phyloP scores from a whole-genome alignment of 768 basidiomycete species.

The Neoboletus magnificus region DNA sequence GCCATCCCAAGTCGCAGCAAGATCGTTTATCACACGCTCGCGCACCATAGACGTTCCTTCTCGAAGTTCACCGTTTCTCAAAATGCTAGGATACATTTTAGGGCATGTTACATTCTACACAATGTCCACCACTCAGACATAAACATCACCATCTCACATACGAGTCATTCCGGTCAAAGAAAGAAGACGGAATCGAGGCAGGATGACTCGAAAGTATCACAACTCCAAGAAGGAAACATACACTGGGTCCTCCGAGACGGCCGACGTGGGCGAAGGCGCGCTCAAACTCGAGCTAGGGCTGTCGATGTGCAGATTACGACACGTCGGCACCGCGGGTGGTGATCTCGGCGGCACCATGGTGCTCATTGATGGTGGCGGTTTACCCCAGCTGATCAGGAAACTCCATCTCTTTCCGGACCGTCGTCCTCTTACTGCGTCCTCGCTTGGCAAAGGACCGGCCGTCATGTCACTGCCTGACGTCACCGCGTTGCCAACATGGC shows the following conservation, averaged over 20 bases:
- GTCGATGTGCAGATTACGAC: not conserved
- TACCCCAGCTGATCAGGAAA: slow-evolving; percentile 4
- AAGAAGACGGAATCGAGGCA: not conserved
- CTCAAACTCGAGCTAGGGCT: not conserved
- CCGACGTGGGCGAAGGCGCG: not conserved
- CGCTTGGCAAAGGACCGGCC: not conserved
- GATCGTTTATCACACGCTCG: too few relatives aligned
- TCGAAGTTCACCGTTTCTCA: too few relatives aligned
- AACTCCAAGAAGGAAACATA: slow-evolving; percentile 28
- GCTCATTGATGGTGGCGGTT: not conserved
- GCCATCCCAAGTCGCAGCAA: too few relatives aligned
- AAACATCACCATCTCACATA: not conserved
- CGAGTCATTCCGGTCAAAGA: not conserved
- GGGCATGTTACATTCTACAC: not conserved
- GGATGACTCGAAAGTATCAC: not conserved
- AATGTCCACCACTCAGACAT: not conserved
- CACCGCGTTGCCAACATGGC: not conserved
- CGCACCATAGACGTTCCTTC: too few relatives aligned
- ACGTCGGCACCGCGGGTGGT: not conserved
- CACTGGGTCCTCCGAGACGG: slow-evolving; percentile 7
- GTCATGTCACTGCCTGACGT: slow-evolving; percentile 1
- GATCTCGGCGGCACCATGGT: not conserved
- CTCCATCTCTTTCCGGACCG: not conserved
- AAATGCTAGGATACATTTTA: too few relatives aligned
- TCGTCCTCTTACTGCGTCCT: not conserved